A percentile compares a stretch with the other conserved stretches of the same genome.
These are phyloP conservation scores for Cutaneotrichosporon cutaneum DNA, from an alignment of 1,284 basidiomycete species.

Conservation along the genomic window DNA sequence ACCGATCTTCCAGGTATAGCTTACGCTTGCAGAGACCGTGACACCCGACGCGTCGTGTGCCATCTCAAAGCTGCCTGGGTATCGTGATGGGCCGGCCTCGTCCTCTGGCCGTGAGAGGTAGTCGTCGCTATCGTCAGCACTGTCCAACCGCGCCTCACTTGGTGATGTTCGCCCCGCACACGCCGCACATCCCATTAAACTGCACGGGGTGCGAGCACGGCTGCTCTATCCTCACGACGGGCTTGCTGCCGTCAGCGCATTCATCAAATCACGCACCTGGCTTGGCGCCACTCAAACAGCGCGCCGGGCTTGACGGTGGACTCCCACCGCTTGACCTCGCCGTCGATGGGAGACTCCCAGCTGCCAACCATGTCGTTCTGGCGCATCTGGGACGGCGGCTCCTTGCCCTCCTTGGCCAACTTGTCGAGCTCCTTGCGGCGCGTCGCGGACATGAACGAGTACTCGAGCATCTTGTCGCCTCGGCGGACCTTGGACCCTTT, in stretches of 20 bases:
- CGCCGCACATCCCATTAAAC: conserved; percentile 82
- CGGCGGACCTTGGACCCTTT: conserved; percentile 59
- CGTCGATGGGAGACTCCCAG: conserved; percentile 82
- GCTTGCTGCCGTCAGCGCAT: conserved; percentile 43
- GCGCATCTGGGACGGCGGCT: conserved; percentile 42
- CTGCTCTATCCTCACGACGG: conserved; percentile 69
- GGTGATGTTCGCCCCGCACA: conserved; percentile 92
- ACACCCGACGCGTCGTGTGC: conserved; percentile 51
- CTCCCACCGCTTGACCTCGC: conserved; percentile 54
- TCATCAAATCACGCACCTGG: conserved; percentile 28
- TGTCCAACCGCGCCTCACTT: conserved; percentile 59
- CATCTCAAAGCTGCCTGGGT: conserved; percentile 47
- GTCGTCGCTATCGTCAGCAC: conserved; percentile 62
- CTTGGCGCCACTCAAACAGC: conserved; percentile 37
- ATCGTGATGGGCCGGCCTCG: conserved; percentile 46
- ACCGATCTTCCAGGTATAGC: background rate
- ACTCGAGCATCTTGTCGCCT: conserved; percentile 72
- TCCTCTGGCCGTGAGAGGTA: conserved; percentile 81
- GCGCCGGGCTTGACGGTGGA: conserved; percentile 33
- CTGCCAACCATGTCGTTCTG: conserved; percentile 73
- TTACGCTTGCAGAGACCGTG: conserved; percentile 53
- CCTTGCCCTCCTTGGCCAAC: conserved; percentile 21
- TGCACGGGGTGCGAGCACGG: conserved; percentile 93
- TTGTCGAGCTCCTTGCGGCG: conserved; percentile 22
- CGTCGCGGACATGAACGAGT: conserved; percentile 62